Conservation (phyloP, 768 basidiomycete species). For the Phylloporus rhodoxanthus region DNA sequence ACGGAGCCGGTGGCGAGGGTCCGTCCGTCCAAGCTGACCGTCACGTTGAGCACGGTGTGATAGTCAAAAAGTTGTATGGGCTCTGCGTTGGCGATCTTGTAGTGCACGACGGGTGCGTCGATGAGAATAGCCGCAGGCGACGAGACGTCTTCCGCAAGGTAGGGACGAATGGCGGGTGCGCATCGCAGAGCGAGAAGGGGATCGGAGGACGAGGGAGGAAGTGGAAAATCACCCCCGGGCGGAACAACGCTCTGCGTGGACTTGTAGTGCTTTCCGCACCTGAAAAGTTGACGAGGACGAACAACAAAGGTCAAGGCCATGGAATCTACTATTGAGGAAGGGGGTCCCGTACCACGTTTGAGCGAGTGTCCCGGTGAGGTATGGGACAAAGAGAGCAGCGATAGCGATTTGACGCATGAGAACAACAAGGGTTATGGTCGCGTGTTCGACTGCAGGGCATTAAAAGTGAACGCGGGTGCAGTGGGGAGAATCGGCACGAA, state of each 20-base stretch:
- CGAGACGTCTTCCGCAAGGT: slow-evolving; percentile 47
- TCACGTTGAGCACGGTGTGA: slow-evolving; percentile 33
- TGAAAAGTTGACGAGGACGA: slow-evolving; percentile 13
- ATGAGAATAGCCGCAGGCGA: slow-evolving; percentile 44
- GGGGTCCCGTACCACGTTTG: slow-evolving; percentile 25
- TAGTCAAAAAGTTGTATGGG: slow-evolving; percentile 33
- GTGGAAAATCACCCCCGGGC: slow-evolving; percentile 48
- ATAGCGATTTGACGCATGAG: slow-evolving; percentile 13
- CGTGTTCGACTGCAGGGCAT: neutral
- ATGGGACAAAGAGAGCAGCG: slow-evolving; percentile 4
- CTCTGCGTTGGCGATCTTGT: slow-evolving; percentile 41
- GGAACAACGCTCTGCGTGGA: slow-evolving; percentile 34
- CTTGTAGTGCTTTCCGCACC: slow-evolving; percentile 58
- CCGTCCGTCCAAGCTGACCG: slow-evolving; percentile 42
- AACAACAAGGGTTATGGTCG: neutral
- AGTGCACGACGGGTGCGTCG: slow-evolving; percentile 46
- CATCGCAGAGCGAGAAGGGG: slow-evolving; percentile 42
- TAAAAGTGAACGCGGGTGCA: neutral
- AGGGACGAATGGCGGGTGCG: slow-evolving; percentile 30
- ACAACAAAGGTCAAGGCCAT: neutral
- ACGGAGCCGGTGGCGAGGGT: slow-evolving; percentile 40
- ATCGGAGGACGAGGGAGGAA: slow-evolving; percentile 31
- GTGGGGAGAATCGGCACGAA: too few species aligned
- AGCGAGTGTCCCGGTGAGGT: slow-evolving; percentile 14
- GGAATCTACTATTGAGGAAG: neutral